Percentiles rank a stretch among this genome's conserved stretches.
phyloP scores from a whole-genome alignment of 2,329 filamentous ascomycete species.

The Chaetomium strumarium region DNA sequence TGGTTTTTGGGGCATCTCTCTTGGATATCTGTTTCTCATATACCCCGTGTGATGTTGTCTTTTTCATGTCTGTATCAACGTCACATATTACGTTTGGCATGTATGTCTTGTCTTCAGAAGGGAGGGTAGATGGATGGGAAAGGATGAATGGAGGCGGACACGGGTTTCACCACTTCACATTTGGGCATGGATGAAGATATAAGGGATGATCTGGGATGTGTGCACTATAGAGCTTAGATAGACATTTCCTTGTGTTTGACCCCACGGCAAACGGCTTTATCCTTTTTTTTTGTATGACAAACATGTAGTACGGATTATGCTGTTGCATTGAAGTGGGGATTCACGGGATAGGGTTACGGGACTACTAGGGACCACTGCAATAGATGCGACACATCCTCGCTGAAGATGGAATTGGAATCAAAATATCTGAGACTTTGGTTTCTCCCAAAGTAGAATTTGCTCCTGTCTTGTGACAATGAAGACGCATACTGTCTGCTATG shows the following conservation, averaged over 20 bases:
- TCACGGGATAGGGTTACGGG: not conserved
- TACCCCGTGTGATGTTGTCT: constrained; percentile 12
- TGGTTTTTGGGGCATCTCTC: not conserved
- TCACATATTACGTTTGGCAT: constrained; percentile 8
- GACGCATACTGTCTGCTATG: too few species aligned
- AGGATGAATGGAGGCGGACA: not conserved
- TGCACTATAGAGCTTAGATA: constrained; percentile 8
- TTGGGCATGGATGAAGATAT: not conserved
- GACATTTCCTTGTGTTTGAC: constrained; percentile 2
- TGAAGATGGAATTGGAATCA: not conserved
- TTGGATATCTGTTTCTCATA: constrained; percentile 3
- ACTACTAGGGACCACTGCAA: not conserved
- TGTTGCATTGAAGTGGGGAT: not conserved
- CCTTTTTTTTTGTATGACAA: constrained; percentile 9
- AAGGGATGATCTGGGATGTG: not conserved
- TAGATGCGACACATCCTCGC: not conserved
- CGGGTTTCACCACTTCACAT: not conserved
- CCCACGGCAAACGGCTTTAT: constrained; percentile 9
- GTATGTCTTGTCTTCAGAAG: not conserved
- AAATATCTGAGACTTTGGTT: too few species aligned
- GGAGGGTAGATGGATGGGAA: not conserved
- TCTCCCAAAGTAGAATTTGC: too few species aligned
- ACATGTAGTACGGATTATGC: constrained; percentile 9
- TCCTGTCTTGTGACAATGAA: too few species aligned
- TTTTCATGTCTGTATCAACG: constrained; percentile 1